These are phyloP conservation scores for Globisporangium alternatum DNA, from an alignment of 352 stramenopile species.

Conservation along the genomic window DNA sequence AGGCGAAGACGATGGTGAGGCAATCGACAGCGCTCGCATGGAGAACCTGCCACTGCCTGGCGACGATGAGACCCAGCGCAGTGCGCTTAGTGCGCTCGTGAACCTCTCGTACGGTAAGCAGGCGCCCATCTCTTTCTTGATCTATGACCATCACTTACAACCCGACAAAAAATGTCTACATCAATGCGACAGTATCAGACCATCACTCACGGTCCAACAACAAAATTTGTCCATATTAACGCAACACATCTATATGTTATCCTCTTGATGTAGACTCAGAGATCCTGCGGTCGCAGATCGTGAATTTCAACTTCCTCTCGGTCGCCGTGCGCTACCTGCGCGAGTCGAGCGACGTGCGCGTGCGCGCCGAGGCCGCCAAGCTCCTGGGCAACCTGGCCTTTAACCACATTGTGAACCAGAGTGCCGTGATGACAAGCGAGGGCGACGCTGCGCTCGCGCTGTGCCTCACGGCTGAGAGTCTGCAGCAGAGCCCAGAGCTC, in stretches of 20 bases:
- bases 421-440: constrained; percentile 54
- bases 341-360: constrained; percentile 29
- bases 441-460: constrained; percentile 43
- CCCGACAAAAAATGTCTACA: background rate
- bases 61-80: constrained; percentile 36
- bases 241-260: background rate
- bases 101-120: constrained; percentile 65
- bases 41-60: constrained; percentile 41
- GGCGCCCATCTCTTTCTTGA: background rate
- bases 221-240: background rate
- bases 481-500: constrained; percentile 32
- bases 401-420: constrained; percentile 75
- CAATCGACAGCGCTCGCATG: constrained; percentile 26
- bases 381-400: constrained; percentile 64
- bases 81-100: constrained; percentile 53
- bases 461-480: constrained; percentile 25
- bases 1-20: constrained; percentile 8
- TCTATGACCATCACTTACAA: background rate
- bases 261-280: constrained; percentile 48
- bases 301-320: constrained; percentile 47
- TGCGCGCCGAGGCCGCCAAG: constrained; percentile 58
- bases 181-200: background rate
- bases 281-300: constrained; percentile 67
- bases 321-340: constrained; percentile 49
- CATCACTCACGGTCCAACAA: background rate